These are phyloP conservation scores for Jamesozyma spencerorum DNA, from an alignment of 805 yeast genomes.

Conservation along the genomic window DNA sequence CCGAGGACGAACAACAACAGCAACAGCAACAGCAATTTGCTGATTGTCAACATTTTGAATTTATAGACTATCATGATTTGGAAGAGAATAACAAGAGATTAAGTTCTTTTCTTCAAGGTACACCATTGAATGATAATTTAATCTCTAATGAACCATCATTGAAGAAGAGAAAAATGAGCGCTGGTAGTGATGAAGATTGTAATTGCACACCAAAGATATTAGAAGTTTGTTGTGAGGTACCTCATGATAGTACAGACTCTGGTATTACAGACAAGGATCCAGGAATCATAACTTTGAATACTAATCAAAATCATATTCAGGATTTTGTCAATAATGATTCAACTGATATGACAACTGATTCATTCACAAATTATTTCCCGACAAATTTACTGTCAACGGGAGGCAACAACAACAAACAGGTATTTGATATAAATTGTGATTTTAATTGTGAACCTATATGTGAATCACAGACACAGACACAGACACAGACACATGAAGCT, in stretches of 20 bases:
- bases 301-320: neutral
- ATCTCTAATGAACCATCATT: conserved; percentile 10
- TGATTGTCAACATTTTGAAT: conserved; percentile 37
- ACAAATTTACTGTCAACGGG: too few relatives aligned
- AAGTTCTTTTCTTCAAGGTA: too few relatives aligned
- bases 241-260: conserved; percentile 14
- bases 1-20: neutral
- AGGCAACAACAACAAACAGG: neutral
- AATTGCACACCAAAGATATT: conserved; percentile 33
- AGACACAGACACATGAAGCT: conserved; percentile 5
- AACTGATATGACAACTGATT: neutral
- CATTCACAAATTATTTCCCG: too few relatives aligned
- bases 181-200: conserved; percentile 10
- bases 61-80: conserved; percentile 29
- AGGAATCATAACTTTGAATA: too few relatives aligned
- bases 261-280: neutral
- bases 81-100: too few relatives aligned
- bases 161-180: neutral
- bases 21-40: neutral
- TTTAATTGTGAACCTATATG: conserved; percentile 20
- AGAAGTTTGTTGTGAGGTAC: conserved; percentile 35
- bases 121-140: conserved; percentile 11
- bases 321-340: neutral
- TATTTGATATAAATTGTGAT: conserved; percentile 16
- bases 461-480: neutral